Evolutionary conservation across 1,139 yeast genomes (phyloP), one percentile per base, ranked within the genome.

Genomic region (Hyphopichia buzzinii): DNA sequence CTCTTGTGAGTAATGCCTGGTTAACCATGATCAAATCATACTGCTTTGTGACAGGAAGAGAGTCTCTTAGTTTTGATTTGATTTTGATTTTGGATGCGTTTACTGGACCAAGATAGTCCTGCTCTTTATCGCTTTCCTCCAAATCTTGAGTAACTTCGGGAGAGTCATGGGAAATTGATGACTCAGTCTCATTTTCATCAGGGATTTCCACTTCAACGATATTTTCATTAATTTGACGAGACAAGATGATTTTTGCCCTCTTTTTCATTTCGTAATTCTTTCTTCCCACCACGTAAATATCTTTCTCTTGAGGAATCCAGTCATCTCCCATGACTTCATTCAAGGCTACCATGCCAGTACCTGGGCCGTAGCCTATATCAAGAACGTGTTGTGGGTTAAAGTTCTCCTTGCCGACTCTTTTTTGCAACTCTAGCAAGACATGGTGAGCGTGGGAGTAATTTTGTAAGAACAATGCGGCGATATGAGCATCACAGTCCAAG

Each of bases 301-400:
- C 88, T 49, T 86, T 87, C 13, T 65, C 67, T 15, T 62, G 65
- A 0, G 96, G 92, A 16, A 64, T 60, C 64, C 76, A 82, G 3
- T 64, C 67, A 3, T 69, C 71, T 0, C 87, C 89, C 81, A 86
- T 76, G 1, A 89, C 53, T 48, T 89, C 96, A 54, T 89, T 87
- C 40, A 89, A 66, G 0, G 95, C 98, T 8, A 90, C 67, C 67
- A 92, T 81, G 1, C 97, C 97, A 0, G 95, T 84, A 1, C 92
- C 94, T 1, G 98, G 97, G 0, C 98, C 98, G 53, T 76, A 81
- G 0, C 97, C 95, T 6, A 88, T 77, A 50, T 88, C 95, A 38
- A 92, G 67, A 0, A 92, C 76, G 12, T 76, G 66, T 23, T 71
- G 55, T 0, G 97, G 97, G 24, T 61, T 59, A 62, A 89, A 87